phyloP scores from a whole-genome alignment of 1,139 yeast genomes.

The Yamadazyma taylorii region DNA sequence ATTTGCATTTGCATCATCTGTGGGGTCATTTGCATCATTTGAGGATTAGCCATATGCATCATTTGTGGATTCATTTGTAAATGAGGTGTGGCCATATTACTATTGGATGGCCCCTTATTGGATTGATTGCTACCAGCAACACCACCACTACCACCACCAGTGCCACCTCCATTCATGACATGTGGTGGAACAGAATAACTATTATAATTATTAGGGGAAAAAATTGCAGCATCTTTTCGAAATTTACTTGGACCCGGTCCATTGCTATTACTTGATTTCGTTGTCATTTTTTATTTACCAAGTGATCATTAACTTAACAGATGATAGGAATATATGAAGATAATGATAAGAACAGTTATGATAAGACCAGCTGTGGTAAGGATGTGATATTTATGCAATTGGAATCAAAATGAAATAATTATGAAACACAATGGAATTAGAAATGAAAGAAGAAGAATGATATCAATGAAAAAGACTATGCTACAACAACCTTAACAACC shows the following conservation, averaged over 20 bases:
- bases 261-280: conserved; percentile 13
- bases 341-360: no score
- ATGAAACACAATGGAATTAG: no score
- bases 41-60: conserved; percentile 3
- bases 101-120: no score
- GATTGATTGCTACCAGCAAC: no score
- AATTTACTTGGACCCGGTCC: conserved; percentile 38
- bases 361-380: no score
- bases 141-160: conserved; percentile 1
- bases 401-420: no score
- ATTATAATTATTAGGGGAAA: conserved; percentile 32
- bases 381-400: no score
- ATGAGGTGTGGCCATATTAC: not conserved
- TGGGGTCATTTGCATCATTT: conserved; percentile 1
- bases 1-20: conserved; percentile 2
- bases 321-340: no score
- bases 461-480: no score
- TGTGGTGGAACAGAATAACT: conserved; percentile 8
- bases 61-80: conserved; percentile 2
- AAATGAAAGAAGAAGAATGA: no score
- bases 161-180: conserved; percentile 3
- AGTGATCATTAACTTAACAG: not conserved
- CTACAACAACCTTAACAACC: no score
- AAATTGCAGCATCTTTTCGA: conserved; percentile 45
- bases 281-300: conserved; percentile 12